Evolutionary conservation across 2,329 filamentous ascomycete species (phyloP).

Genomic region (Sclerotinia borealis): DNA sequence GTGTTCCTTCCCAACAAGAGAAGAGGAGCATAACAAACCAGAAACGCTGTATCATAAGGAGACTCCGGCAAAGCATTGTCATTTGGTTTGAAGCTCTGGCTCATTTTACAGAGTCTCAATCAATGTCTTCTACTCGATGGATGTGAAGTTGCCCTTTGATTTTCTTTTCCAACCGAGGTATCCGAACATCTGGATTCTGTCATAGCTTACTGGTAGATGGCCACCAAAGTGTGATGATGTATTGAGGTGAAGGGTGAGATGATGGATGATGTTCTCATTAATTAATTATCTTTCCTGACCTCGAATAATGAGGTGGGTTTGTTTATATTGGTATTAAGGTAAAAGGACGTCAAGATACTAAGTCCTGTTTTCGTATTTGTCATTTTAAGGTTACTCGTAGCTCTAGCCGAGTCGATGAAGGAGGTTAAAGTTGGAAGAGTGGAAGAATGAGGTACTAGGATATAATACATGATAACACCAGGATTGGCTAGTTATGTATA

Average conservation of each 20-base stretch:
- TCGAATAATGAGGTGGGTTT: background rate
- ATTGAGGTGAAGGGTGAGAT: background rate
- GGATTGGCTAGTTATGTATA: no score
- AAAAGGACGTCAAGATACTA: background rate
- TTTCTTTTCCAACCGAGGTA: background rate
- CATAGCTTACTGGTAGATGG: background rate
- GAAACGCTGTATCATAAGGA: conserved; percentile 29
- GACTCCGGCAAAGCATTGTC: conserved; percentile 31
- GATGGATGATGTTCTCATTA: background rate
- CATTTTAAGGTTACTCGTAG: no score
- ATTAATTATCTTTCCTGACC: background rate
- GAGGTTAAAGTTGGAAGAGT: background rate
- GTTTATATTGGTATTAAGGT: background rate
- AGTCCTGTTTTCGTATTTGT: background rate
- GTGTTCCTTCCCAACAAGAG: background rate
- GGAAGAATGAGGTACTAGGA: no score
- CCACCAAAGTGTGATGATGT: background rate
- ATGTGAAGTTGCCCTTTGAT: background rate
- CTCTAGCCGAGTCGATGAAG: conserved; percentile 2
- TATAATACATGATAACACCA: no score
- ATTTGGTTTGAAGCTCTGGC: conserved; percentile 37
- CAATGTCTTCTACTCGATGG: background rate
- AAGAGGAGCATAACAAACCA: conserved; percentile 17
- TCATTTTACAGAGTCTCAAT: conserved; percentile 32
- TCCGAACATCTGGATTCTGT: background rate